phyloP scores from a whole-genome alignment of 768 basidiomycete genomes.

The Panellus pusillus region DNA sequence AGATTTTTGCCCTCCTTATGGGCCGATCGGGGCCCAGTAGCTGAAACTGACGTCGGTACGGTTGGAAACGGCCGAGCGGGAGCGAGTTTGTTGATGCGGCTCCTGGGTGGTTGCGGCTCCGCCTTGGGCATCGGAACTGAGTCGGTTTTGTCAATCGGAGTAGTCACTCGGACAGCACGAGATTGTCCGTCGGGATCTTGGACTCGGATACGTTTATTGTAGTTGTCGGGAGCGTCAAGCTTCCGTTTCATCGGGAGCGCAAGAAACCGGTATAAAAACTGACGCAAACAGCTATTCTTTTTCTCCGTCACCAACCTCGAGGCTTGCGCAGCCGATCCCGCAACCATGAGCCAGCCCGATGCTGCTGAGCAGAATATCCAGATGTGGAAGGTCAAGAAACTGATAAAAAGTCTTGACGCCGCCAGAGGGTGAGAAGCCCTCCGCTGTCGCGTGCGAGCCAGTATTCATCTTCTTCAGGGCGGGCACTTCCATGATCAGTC shows the following conservation, averaged over 20 bases:
- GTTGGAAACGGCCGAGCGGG: conserved; percentile 77
- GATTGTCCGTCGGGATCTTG: conserved; percentile 17
- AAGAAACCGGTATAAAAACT: conserved; percentile 22
- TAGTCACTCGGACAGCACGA: conserved; percentile 17
- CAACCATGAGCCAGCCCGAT: conserved; percentile 72
- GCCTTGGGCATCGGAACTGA: conserved; percentile 9
- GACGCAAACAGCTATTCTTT: conserved; percentile 25
- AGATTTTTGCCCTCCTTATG: conserved; percentile 80
- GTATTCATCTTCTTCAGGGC: conserved; percentile 49
- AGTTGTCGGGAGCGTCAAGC: conserved; percentile 28
- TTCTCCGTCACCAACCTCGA: conserved; percentile 21
- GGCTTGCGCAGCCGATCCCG: not conserved
- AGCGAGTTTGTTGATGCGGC: conserved; percentile 60
- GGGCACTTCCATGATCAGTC: conserved; percentile 98
- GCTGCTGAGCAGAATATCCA: conserved; percentile 92
- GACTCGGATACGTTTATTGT: conserved; percentile 36
- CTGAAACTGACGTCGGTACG: conserved; percentile 71
- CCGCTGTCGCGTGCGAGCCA: conserved; percentile 25
- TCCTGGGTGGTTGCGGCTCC: conserved; percentile 26
- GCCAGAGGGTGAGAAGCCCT: conserved; percentile 71
- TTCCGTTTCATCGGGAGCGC: conserved; percentile 38
- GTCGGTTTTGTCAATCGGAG: not conserved
- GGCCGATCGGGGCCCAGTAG: conserved; percentile 77
- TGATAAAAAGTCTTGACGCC: conserved; percentile 95
- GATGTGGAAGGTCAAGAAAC: conserved; percentile 99